Percentiles rank a stretch among this genome's conserved stretches.
Conservation (phyloP, 1,139 yeast genomes). For the Blastobotrys raffinosifermentans region DNA sequence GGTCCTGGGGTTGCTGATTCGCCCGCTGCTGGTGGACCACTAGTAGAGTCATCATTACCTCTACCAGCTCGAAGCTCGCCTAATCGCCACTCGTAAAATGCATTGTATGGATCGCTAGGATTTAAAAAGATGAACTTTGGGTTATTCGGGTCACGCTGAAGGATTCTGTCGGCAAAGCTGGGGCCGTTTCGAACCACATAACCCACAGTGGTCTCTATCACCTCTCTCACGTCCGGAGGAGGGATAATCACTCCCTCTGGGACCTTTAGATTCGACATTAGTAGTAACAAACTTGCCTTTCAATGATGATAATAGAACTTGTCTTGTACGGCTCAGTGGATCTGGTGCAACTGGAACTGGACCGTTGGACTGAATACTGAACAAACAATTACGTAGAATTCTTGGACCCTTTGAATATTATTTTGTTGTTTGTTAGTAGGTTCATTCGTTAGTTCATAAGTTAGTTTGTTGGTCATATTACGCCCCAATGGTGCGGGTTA, state of each 20-base stretch:
- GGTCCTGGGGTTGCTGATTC: conserved; percentile 18
- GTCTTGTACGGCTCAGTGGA: too few relatives aligned
- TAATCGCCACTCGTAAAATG: conserved; percentile 46
- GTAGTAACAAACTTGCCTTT: conserved; percentile 2
- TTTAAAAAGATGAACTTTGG: conserved; percentile 60
- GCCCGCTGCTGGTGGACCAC: conserved; percentile 7
- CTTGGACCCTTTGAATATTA: too few relatives aligned
- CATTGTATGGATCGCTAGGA: conserved; percentile 48
- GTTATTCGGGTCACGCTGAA: conserved; percentile 40
- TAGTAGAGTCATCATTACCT: conserved; percentile 7
- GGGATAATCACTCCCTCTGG: conserved; percentile 49
- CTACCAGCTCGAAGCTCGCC: conserved; percentile 27
- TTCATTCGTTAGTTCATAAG: too few relatives aligned
- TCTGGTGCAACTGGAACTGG: too few relatives aligned
- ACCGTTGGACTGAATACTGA: too few relatives aligned
- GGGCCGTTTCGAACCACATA: conserved; percentile 67
- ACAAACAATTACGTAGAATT: too few relatives aligned
- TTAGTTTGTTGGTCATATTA: too few relatives aligned
- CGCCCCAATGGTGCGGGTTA: too few relatives aligned
- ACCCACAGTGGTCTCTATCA: conserved; percentile 66
- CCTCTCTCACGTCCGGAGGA: conserved; percentile 48
- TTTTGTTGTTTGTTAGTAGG: too few relatives aligned
- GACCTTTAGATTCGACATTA: conserved; percentile 15
- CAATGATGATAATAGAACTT: too few relatives aligned
- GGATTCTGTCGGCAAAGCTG: conserved; percentile 57